These are phyloP conservation scores for Nemophila menziesii DNA, from an alignment of 257 asterid species.

Conservation along the genomic window DNA sequence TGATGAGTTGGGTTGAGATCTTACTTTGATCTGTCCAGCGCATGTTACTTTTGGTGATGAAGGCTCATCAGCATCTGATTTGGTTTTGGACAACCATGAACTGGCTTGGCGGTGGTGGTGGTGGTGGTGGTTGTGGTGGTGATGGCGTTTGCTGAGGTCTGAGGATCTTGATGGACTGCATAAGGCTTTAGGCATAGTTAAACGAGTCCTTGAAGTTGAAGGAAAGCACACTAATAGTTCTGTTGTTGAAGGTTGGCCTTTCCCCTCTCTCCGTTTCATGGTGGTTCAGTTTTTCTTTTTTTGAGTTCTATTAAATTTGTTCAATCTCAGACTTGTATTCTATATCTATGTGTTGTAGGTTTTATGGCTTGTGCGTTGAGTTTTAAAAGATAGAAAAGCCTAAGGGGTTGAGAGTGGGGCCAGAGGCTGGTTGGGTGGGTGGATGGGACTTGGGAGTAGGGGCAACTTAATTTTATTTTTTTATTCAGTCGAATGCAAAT, in stretches of 20 bases:
- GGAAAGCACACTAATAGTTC: slow-evolving; percentile 85
- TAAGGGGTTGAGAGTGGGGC: too few relatives aligned
- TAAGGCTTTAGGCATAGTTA: slow-evolving; percentile 69
- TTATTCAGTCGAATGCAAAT: too few relatives aligned
- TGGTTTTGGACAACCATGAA: slow-evolving; percentile 36
- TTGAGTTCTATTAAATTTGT: too few relatives aligned
- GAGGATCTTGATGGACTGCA: slow-evolving; percentile 66
- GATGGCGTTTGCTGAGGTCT: slow-evolving; percentile 24
- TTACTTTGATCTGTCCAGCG: slow-evolving; percentile 73
- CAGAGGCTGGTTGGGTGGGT: too few relatives aligned
- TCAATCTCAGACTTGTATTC: too few relatives aligned
- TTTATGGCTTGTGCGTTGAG: too few relatives aligned
- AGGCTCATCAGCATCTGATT: slow-evolving; percentile 57
- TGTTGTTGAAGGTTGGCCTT: slow-evolving; percentile 62
- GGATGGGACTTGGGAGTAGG: too few relatives aligned
- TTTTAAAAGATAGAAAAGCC: too few relatives aligned
- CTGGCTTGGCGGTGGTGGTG: slow-evolving; percentile 30
- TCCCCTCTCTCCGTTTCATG: slow-evolving; percentile 61
- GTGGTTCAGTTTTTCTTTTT: background rate
- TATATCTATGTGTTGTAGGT: too few relatives aligned
- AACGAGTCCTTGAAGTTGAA: slow-evolving; percentile 59
- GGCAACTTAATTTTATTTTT: too few relatives aligned
- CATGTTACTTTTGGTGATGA: slow-evolving; percentile 83
- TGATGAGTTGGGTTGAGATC: slow-evolving; percentile 32
- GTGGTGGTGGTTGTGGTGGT: slow-evolving; percentile 17